Conservation (phyloP, 768 basidiomycete genomes). For the Dacryopinax primogenitus region DNA sequence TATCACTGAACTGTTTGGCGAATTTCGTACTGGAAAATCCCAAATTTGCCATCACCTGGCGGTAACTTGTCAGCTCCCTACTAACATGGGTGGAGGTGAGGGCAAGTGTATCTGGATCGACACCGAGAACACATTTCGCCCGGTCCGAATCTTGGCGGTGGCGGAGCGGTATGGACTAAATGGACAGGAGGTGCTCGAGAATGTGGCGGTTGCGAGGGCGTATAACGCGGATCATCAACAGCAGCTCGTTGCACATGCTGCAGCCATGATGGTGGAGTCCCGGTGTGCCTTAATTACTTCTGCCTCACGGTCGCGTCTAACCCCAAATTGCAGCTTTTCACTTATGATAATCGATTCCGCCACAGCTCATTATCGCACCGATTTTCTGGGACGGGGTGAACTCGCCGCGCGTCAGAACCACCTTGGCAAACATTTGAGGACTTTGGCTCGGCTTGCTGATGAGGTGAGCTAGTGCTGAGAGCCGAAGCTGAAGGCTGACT, state of each 20-base stretch:
- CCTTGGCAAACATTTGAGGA: slow-evolving; percentile 88
- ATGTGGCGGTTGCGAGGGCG: slow-evolving; percentile 94
- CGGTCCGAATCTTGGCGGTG: slow-evolving; percentile 82
- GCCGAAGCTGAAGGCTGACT: slow-evolving; percentile 9
- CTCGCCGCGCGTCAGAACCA: slow-evolving; percentile 90
- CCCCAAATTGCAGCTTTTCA: slow-evolving; percentile 65
- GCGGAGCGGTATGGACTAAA: slow-evolving; percentile 95
- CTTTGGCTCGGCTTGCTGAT: slow-evolving; percentile 84
- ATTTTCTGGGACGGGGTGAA: slow-evolving; percentile 91
- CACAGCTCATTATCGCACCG: slow-evolving; percentile 88
- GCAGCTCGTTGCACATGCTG: slow-evolving; percentile 75
- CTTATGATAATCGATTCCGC: slow-evolving; percentile 93
- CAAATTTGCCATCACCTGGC: slow-evolving; percentile 97
- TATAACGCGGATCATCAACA: slow-evolving; percentile 98
- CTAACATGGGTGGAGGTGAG: slow-evolving; percentile 96
- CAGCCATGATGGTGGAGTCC: slow-evolving; percentile 98
- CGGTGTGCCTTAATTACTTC: slow-evolving; percentile 38
- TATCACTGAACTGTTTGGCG: slow-evolving; percentile 95
- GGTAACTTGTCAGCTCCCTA: slow-evolving; percentile 93
- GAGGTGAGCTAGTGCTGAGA: slow-evolving; percentile 46
- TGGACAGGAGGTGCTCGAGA: slow-evolving; percentile 95
- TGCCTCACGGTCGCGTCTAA: neutral
- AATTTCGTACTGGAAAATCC: slow-evolving; percentile 96
- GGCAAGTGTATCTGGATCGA: slow-evolving; percentile 99
- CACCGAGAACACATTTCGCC: slow-evolving; percentile 97